Evolutionary conservation across 495 filamentous ascomycete species (phyloP), one percentile per base, ranked within the genome.

Genomic region (Aspergillus avenaceus): DNA sequence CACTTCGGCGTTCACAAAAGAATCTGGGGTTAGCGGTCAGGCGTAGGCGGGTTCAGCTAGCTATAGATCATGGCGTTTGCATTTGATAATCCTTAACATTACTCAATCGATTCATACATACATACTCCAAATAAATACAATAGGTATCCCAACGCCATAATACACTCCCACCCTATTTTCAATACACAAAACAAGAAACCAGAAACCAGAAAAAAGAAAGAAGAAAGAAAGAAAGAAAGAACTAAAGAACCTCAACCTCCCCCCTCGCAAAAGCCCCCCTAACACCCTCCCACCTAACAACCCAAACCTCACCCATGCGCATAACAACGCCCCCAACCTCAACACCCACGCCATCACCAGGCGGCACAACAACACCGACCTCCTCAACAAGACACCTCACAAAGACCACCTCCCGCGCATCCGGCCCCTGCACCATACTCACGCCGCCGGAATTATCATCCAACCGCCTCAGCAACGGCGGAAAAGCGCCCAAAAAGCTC

Each of bases 401-500:
- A 70, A 98, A 96, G 11, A 97, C 90, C 14, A 87, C 90, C 32
- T 79, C 75, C 34, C 90, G 84, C 45, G 78, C 64, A 69, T 97
- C 95, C 7, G 93, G 93, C 1, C 78, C 74, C 53, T 95, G 88
- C 19, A 98, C 81, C 93, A 98, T 98, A 69, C 81, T 89, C 48
- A 90, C 85, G 2, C 90, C 90, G 1, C 89, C 92, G 0, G 85
- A 82, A 43, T 87, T 88, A 71, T 98, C 95, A 74, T 97, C 91
- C 44, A 98, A 70, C 60, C 87, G 78, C 62, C 88, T 83, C 62
- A 97, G 62, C 31, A 77, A 67, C 28, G 79, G 65, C 23, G 93
- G 91, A 54, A 98, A 98, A 22, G 83, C 78, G 0, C 74, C 74
- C 47, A 98, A 75, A 63, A 98, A 98, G 1, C 86, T 86, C 1